These are phyloP conservation scores for Debaryomyces hansenii DNA, from an alignment of 805 yeast species.

Conservation along the genomic window DNA sequence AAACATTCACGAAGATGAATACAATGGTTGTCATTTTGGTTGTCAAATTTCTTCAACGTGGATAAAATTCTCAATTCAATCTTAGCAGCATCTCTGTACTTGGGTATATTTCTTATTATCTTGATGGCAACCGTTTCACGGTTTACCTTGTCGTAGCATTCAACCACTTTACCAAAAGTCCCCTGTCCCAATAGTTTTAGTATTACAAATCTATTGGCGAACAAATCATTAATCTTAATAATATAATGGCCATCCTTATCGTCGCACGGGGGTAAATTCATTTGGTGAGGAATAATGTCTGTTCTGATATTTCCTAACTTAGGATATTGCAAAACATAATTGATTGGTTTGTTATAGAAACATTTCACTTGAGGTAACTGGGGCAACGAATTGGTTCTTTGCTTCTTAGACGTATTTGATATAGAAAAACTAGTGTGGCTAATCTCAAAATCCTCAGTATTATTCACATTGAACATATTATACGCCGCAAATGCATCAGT, in stretches of 20 bases:
- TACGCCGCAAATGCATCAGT: constrained; percentile 45
- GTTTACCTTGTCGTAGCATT: constrained; percentile 68
- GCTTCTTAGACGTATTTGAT: constrained; percentile 26
- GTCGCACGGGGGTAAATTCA: constrained; percentile 45
- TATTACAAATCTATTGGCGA: constrained; percentile 77
- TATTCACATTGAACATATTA: constrained; percentile 44
- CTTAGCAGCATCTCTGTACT: constrained; percentile 93
- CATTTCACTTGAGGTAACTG: constrained; percentile 46
- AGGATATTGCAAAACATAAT: constrained; percentile 34
- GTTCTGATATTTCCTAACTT: constrained; percentile 43
- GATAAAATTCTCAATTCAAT: constrained; percentile 84
- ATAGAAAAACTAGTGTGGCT: constrained; percentile 1
- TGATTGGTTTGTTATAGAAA: constrained; percentile 39
- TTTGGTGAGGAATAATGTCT: constrained; percentile 37
- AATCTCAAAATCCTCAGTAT: constrained; percentile 9
- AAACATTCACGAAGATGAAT: constrained; percentile 86
- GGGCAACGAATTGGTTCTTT: constrained; percentile 43
- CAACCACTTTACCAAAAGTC: constrained; percentile 87
- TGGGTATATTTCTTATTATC: constrained; percentile 86
- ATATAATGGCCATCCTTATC: constrained; percentile 78
- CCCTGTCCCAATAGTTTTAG: constrained; percentile 81
- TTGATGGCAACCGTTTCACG: constrained; percentile 80
- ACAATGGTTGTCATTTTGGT: constrained; percentile 67
- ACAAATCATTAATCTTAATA: constrained; percentile 54
- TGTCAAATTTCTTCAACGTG: constrained; percentile 71